Evolutionary conservation across 2,329 filamentous ascomycete genomes (phyloP), one percentile per base, ranked within the genome.

Genomic region (Macroventuria anomochaeta): DNA sequence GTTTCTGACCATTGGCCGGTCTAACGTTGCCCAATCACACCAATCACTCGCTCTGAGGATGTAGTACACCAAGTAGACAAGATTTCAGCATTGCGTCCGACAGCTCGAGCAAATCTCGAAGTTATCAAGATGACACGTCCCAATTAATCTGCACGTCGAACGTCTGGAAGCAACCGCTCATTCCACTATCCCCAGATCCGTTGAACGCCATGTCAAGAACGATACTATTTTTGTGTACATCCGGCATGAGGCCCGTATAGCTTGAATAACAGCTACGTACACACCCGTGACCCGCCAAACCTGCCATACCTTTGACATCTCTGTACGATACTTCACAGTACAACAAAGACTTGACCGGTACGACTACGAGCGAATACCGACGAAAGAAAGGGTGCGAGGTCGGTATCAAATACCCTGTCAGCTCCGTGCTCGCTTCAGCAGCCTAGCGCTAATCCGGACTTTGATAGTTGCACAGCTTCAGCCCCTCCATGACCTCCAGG

Each of bases 381-480:
- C 49, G 47, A 26, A 42, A 41, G 43, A 38, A 43, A 62, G 40
- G 49, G 39, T 55, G 56, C 32, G 34, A 31, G 26, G 43, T 66
- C 61, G 66, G 64, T 55, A 62, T 23, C 58, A 58, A 32, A 34
- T 49, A 58, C 52, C 61, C 60, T 59, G 48, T 58, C 56, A 51
- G 43, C 57, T 53, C 64, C 55, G 44, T 42, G 49, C 36, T 63
- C 55, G 59, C 64, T 63, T 64, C 57, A 61, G 59, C 61, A 59
- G 52, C 46, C 68, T 72, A 72, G 58, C 18, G 63, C 69, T 15
- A 66, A 72, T 71, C 61, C 54, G 68, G 70, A 63, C 51, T 48
- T 65, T 71, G 69, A 71, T 73, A 72, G 66, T 68, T 68, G 58
- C 55, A 61, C 58, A 39, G 50, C 58, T 57, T 59, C 59, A 63